Percentiles rank a stretch among this genome's conserved stretches.
phyloP scores from a whole-genome alignment of 1,284 basidiomycete species.

The Cryptococcus hybrid region DNA sequence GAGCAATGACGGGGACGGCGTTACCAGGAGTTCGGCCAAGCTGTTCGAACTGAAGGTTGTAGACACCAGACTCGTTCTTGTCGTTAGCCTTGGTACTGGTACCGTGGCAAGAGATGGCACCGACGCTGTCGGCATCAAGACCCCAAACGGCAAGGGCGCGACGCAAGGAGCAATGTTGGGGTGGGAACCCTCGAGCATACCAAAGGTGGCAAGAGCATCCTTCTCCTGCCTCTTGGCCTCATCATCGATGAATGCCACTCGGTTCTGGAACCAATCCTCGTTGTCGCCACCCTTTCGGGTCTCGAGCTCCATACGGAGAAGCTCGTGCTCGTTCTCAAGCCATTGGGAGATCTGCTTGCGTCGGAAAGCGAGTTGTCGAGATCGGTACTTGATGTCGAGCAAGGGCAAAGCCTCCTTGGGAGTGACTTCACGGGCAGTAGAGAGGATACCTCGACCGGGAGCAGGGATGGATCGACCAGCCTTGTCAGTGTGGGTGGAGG shows the following conservation, averaged over 20 bases:
- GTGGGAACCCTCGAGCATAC: slow-evolving; percentile 89
- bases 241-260: slow-evolving; percentile 77
- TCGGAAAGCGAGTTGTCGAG: slow-evolving; percentile 89
- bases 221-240: slow-evolving; percentile 89
- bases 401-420: slow-evolving; percentile 68
- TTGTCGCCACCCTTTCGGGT: slow-evolving; percentile 57
- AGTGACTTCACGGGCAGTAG: slow-evolving; percentile 74
- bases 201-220: slow-evolving; percentile 82
- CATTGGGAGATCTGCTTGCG: slow-evolving; percentile 90
- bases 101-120: slow-evolving; percentile 58
- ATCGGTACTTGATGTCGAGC: slow-evolving; percentile 80
- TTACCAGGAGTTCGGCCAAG: slow-evolving; percentile 89
- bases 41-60: slow-evolving; percentile 88
- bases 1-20: slow-evolving; percentile 93
- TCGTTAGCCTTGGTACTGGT: slow-evolving; percentile 98
- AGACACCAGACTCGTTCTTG: slow-evolving; percentile 96
- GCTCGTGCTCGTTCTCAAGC: slow-evolving; percentile 80
- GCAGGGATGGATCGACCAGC: slow-evolving; percentile 92
- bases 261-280: slow-evolving; percentile 67
- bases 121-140: slow-evolving; percentile 84
- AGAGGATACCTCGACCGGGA: slow-evolving; percentile 84
- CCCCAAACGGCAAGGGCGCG: slow-evolving; percentile 97
- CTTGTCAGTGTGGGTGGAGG: slow-evolving; percentile 96
- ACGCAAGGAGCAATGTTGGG: slow-evolving; percentile 82
- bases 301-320: slow-evolving; percentile 74